Percentiles rank a stretch among this genome's conserved stretches.
phyloP scores from a whole-genome alignment of 2,329 filamentous ascomycete species.

The Helotiales sp. region DNA sequence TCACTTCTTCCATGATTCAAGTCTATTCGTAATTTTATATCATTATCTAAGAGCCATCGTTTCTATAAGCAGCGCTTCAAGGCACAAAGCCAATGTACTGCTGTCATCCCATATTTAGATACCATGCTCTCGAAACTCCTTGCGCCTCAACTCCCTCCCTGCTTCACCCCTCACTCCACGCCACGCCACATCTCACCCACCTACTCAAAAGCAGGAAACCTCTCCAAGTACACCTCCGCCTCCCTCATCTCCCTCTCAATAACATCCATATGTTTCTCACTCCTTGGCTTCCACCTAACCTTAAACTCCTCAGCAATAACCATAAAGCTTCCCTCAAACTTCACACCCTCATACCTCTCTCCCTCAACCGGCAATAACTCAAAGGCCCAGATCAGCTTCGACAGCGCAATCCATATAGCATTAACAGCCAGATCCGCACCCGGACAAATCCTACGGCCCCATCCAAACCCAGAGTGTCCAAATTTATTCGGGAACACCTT shows the following conservation, averaged over 20 bases:
- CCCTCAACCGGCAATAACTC: conserved; percentile 1
- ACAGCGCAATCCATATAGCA: conserved; percentile 4
- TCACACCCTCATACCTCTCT: not conserved
- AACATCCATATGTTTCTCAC: not conserved
- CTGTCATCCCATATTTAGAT: no score
- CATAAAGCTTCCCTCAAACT: not conserved
- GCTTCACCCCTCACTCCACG: no score
- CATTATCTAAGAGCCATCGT: no score
- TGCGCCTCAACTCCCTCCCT: no score
- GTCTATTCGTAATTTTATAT: no score
- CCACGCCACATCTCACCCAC: not conserved
- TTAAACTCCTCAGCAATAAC: not conserved
- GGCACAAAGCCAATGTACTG: no score
- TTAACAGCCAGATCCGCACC: conserved; percentile 5
- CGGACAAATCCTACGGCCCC: conserved; percentile 2
- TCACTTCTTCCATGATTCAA: no score
- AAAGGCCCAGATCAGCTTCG: conserved; percentile 5
- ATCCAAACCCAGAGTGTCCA: conserved; percentile 1
- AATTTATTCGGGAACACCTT: conserved; percentile 1
- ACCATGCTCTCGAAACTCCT: not conserved
- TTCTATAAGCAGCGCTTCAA: no score
- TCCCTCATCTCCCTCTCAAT: not conserved
- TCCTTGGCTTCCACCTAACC: not conserved
- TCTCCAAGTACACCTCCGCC: not conserved
- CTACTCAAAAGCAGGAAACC: not conserved